Conservation (phyloP, 192 early-diverging fungal genomes). For the Lobosporangium transversale region DNA sequence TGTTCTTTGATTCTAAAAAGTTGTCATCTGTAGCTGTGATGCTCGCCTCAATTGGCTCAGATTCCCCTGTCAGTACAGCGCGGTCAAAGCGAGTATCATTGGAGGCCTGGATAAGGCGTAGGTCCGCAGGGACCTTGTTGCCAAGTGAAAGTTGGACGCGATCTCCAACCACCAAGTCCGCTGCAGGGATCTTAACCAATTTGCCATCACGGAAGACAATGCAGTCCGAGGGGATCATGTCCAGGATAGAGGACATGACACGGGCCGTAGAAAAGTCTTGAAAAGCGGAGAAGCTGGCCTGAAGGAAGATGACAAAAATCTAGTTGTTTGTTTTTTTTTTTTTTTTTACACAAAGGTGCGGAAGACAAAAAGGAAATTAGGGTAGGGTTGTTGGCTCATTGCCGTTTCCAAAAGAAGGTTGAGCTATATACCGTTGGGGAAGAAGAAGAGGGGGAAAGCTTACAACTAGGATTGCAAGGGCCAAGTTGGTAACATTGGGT, state of each 20-base stretch:
- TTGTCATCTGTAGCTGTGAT: slow-evolving; percentile 75
- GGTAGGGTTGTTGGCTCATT: too few species aligned
- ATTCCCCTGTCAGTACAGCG: slow-evolving; percentile 82
- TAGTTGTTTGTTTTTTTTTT: too few species aligned
- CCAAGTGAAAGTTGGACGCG: slow-evolving; percentile 75
- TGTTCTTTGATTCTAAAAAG: slow-evolving; percentile 83
- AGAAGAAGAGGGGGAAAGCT: not conserved
- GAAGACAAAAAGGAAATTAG: too few species aligned
- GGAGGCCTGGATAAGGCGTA: slow-evolving; percentile 74
- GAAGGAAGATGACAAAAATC: slow-evolving; percentile 75
- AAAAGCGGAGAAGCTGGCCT: slow-evolving; percentile 75
- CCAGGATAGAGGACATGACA: slow-evolving; percentile 79
- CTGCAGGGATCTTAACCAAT: slow-evolving; percentile 58
- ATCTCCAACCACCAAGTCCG: slow-evolving; percentile 80
- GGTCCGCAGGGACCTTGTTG: slow-evolving; percentile 83
- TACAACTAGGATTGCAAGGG: slow-evolving; percentile 64
- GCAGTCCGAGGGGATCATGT: slow-evolving; percentile 75
- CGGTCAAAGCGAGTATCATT: slow-evolving; percentile 82
- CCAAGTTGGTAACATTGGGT: slow-evolving; percentile 66
- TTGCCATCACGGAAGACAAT: slow-evolving; percentile 78
- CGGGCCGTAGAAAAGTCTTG: slow-evolving; percentile 75
- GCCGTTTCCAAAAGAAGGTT: too few species aligned
- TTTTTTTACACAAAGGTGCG: too few species aligned
- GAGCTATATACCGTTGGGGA: too few species aligned
- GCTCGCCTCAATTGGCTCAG: slow-evolving; percentile 71